These are phyloP conservation scores for Parasitella parasitica DNA, from an alignment of 371 early-diverging fungal species.

Conservation along the genomic window DNA sequence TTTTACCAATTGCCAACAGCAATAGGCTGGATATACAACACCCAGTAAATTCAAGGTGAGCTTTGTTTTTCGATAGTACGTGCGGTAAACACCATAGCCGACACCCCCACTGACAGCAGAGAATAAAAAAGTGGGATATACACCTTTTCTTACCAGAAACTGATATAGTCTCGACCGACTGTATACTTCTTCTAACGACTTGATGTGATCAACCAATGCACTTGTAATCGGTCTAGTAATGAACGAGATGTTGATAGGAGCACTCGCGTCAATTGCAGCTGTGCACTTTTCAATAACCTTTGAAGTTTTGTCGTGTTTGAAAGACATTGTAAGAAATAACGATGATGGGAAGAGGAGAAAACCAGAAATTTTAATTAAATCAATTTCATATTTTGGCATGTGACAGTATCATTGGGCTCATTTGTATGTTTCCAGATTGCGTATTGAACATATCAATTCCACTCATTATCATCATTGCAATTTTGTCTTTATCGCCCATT, in stretches of 20 bases:
- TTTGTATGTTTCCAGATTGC: background rate
- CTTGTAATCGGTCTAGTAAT: slow-evolving; percentile 24
- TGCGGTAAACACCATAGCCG: slow-evolving; percentile 18
- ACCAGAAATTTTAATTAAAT: background rate
- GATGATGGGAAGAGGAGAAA: background rate
- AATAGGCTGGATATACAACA: slow-evolving; percentile 44
- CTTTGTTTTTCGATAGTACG: slow-evolving; percentile 30
- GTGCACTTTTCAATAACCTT: slow-evolving; percentile 9
- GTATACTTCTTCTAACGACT: slow-evolving; percentile 36
- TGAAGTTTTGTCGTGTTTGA: slow-evolving; percentile 2
- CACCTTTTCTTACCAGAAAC: slow-evolving; percentile 36
- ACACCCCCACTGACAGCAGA: slow-evolving; percentile 22
- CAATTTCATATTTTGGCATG: background rate
- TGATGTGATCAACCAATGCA: slow-evolving; percentile 23
- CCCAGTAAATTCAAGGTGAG: slow-evolving; percentile 38
- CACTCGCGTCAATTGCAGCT: slow-evolving; percentile 15
- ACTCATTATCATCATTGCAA: slow-evolving; percentile 12
- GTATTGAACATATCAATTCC: slow-evolving; percentile 1
- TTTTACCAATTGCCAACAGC: slow-evolving; percentile 34
- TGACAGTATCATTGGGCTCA: background rate
- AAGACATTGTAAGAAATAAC: background rate
- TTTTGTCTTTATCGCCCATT: background rate
- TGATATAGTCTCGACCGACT: slow-evolving; percentile 25
- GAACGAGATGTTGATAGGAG: slow-evolving; percentile 44
- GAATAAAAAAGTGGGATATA: slow-evolving; percentile 37